Base-by-base conservation (phyloP, 805 yeast genomes). In the Candida coquimbonensis region DNA sequence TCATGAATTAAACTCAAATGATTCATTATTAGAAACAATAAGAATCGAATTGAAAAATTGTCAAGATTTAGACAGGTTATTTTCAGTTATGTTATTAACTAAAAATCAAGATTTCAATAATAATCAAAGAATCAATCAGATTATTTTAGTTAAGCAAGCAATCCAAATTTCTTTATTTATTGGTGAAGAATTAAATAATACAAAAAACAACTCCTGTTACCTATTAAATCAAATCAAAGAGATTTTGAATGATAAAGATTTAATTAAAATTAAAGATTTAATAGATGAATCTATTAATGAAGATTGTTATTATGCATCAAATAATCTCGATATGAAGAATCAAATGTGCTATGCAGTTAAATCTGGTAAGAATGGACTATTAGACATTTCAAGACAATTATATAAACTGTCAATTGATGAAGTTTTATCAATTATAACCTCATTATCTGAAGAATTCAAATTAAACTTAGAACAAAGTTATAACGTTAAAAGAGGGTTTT, bases 291-390 rank as follows among this genome's bases (percentile, higher is more conserved):
- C 53, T 31, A 64, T 73, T 8, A 73, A 70, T 50, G 73, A 69
- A 33, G 76, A 72, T 48, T 66, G 72, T 42, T 43, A 47, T 3
- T 70, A 74, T 75, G 75, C 73, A 0, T 54, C 55, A 0, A 56
- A 64, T 1, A 55, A 68, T 1, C 49, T 69, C 5, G 74, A 73
- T 40, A 50, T 73, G 33, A 67, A 65, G 49, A 72, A 71, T 48
- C 78, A 73, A 46, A 62, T 63, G 48, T 62, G 69, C 27, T 70
- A 68, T 54, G 77, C 78, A 0, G 68, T 73, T 0, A 72, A 62
- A 47, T 56, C 67, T 34, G 76, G 75, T 0, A 52, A 58, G 3
- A 73, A 74, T 53, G 78, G 78, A 0, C 50, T 74, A 11, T 53
- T 74, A 1, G 76, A 71, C 52, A 65, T 71, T 0, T 70, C 74